Evolutionary conservation across 1,284 basidiomycete species (phyloP).

Genomic region (Ceratobasidium sp.): DNA sequence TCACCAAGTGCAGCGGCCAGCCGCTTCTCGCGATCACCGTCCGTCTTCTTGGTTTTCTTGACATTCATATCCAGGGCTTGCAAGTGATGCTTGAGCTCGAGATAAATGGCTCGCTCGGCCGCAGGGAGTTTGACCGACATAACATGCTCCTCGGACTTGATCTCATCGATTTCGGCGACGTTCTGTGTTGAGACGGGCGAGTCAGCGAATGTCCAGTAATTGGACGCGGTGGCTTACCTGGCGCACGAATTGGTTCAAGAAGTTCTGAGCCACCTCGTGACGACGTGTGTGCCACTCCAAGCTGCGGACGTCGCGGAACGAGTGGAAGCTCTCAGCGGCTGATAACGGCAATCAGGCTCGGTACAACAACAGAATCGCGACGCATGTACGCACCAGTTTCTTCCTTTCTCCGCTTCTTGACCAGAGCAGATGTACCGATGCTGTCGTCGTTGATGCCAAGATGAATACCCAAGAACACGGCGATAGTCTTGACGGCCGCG

Average conservation of each 20-base stretch:
- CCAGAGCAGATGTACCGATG: conserved; percentile 75
- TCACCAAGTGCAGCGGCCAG: conserved; percentile 86
- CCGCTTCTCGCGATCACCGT: conserved; percentile 89
- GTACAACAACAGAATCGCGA: background rate
- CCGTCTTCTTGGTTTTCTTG: conserved; percentile 82
- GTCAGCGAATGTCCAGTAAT: conserved; percentile 6
- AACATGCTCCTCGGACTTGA: conserved; percentile 76
- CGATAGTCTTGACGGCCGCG: conserved; percentile 87
- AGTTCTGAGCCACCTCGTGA: conserved; percentile 81
- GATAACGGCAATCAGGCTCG: background rate
- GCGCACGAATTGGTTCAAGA: conserved; percentile 83
- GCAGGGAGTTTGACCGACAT: conserved; percentile 81
- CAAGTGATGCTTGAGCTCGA: conserved; percentile 94
- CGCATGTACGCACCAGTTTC: conserved; percentile 70
- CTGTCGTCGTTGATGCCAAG: conserved; percentile 89
- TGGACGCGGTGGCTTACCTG: conserved; percentile 62
- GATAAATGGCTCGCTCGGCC: conserved; percentile 92
- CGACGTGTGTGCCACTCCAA: conserved; percentile 91
- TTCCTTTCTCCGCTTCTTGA: conserved; percentile 81
- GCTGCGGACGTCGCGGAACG: conserved; percentile 92
- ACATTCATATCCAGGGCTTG: conserved; percentile 88
- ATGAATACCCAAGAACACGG: conserved; percentile 83
- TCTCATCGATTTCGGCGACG: conserved; percentile 95
- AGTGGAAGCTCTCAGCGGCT: conserved; percentile 93
- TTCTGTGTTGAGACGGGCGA: conserved; percentile 62